phyloP scores from a whole-genome alignment of 768 basidiomycete genomes.

The Termitomyces sp. region DNA sequence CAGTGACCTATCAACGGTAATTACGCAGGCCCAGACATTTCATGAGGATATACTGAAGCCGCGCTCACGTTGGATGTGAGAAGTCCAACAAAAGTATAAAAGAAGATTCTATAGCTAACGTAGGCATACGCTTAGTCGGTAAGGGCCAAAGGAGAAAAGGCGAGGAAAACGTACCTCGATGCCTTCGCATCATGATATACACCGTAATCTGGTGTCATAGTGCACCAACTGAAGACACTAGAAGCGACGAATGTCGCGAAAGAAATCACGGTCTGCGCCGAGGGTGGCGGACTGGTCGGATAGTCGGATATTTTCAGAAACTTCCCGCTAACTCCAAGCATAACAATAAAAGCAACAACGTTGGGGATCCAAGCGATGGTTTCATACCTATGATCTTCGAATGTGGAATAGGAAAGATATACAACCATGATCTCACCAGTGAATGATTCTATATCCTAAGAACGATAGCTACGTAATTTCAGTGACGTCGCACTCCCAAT shows the following conservation, averaged over 20 bases:
- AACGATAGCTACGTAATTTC: conserved; percentile 37
- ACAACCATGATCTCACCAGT: conserved; percentile 35
- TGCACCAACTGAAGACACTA: conserved; percentile 34
- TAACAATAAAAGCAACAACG: conserved; percentile 53
- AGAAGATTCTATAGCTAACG: conserved; percentile 49
- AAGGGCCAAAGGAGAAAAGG: background rate
- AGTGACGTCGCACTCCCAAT: background rate
- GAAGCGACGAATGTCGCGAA: conserved; percentile 34
- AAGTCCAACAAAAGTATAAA: conserved; percentile 62
- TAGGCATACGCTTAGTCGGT: background rate
- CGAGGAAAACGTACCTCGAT: conserved; percentile 19
- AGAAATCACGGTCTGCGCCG: conserved; percentile 25
- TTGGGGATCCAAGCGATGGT: conserved; percentile 66
- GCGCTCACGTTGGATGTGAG: conserved; percentile 49
- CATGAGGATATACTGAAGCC: background rate
- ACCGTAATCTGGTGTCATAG: conserved; percentile 38
- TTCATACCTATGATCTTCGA: conserved; percentile 32
- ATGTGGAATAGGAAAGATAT: background rate
- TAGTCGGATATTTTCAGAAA: conserved; percentile 1
- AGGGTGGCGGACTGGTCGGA: conserved; percentile 18
- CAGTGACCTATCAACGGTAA: conserved; percentile 30
- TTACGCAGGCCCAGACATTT: background rate
- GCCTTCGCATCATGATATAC: conserved; percentile 32
- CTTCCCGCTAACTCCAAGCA: conserved; percentile 59
- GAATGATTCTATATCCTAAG: conserved; percentile 58